Percentiles rank a stretch among this genome's conserved stretches.
These are phyloP conservation scores for Globisporangium viniferum DNA, from an alignment of 352 stramenopile genomes.

Conservation along the genomic window DNA sequence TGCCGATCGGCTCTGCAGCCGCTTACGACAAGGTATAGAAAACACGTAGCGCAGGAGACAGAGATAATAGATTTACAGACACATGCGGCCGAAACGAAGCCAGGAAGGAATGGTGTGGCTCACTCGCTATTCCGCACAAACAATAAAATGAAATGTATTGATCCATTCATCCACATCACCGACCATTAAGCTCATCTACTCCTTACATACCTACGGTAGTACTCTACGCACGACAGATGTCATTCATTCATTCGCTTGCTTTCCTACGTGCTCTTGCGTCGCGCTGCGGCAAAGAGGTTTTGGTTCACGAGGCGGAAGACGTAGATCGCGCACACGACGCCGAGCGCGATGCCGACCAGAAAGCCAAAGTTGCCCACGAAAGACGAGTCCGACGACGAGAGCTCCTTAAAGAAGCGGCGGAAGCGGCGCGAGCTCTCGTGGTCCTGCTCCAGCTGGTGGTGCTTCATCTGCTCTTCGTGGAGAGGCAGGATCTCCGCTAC, in stretches of 20 bases:
- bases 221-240: not conserved
- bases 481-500: slow-evolving; percentile 1
- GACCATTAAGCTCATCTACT: not conserved
- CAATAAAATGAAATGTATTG: not conserved
- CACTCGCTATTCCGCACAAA: not conserved
- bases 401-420: slow-evolving; percentile 21
- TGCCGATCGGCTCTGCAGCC: slow-evolving; percentile 27
- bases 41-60: not conserved
- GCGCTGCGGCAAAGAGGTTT: slow-evolving; percentile 12
- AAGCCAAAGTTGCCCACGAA: slow-evolving; percentile 28
- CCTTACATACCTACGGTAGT: not conserved
- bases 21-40: slow-evolving; percentile 80
- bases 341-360: slow-evolving; percentile 41
- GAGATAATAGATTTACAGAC: slow-evolving; percentile 7
- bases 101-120: not conserved
- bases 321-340: slow-evolving; percentile 46
- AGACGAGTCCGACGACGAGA: slow-evolving; percentile 29
- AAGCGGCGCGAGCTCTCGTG: slow-evolving; percentile 7
- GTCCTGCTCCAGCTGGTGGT: not conserved
- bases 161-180: slow-evolving; percentile 3
- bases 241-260: not conserved
- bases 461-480: not conserved
- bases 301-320: slow-evolving; percentile 61
- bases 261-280: slow-evolving; percentile 25
- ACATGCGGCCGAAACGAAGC: not conserved